Conservation (phyloP, 106 monocot species). For the Dactylorhiza incarnata region DNA sequence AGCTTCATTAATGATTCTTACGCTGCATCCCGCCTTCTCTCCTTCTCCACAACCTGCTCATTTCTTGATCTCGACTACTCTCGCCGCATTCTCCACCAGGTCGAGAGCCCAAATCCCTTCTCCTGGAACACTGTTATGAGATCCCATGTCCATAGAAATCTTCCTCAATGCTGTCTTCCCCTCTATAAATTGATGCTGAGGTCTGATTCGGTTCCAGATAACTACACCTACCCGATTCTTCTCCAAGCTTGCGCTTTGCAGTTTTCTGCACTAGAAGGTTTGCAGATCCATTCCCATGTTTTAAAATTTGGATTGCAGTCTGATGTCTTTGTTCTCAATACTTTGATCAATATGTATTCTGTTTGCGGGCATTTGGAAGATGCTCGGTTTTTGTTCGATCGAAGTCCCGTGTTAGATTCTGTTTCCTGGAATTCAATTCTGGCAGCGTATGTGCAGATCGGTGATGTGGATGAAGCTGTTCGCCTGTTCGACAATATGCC, state of each 20-base stretch:
- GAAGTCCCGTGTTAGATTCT: slow-evolving; percentile 42
- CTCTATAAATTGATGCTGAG: slow-evolving; percentile 47
- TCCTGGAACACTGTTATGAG: slow-evolving; percentile 59
- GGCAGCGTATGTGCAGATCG: slow-evolving; percentile 47
- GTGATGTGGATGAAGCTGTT: slow-evolving; percentile 40
- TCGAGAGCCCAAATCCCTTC: slow-evolving; percentile 58
- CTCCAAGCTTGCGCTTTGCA: slow-evolving; percentile 56
- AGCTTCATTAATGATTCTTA: slow-evolving; percentile 66
- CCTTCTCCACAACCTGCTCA: slow-evolving; percentile 30
- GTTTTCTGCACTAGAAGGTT: slow-evolving; percentile 31
- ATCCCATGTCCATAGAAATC: slow-evolving; percentile 19
- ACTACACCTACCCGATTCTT: slow-evolving; percentile 60
- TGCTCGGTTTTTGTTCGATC: slow-evolving; percentile 62
- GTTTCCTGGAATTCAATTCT: slow-evolving; percentile 90
- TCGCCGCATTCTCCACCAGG: slow-evolving; percentile 27
- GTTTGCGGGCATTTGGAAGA: slow-evolving; percentile 38
- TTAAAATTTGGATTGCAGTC: slow-evolving; percentile 40
- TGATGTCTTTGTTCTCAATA: slow-evolving; percentile 69
- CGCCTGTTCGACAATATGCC: slow-evolving; percentile 53
- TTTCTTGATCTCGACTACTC: slow-evolving; percentile 36
- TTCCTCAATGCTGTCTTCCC: slow-evolving; percentile 30
- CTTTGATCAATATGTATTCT: slow-evolving; percentile 65
- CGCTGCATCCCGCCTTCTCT: slow-evolving; percentile 70
- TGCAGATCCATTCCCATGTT: slow-evolving; percentile 56
- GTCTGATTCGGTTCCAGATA: slow-evolving; percentile 25